Evolutionary conservation across 2,329 filamentous ascomycete genomes (phyloP).

Genomic region (Pseudocercospora musae): DNA sequence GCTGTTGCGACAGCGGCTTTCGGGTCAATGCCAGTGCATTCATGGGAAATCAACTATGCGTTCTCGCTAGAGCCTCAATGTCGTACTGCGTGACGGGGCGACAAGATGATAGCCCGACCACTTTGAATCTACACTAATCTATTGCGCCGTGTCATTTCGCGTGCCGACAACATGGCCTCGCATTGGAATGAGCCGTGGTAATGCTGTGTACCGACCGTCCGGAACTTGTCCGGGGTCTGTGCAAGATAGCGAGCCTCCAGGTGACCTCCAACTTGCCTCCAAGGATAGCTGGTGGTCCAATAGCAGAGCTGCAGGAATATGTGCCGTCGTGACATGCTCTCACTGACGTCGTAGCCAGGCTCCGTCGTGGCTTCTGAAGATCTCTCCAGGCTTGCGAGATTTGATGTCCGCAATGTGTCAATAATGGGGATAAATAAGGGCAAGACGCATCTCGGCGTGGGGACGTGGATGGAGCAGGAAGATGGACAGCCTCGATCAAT

Average conservation of each 20-base stretch:
- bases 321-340: background rate
- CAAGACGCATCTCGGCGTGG: background rate
- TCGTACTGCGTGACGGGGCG: background rate
- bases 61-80: background rate
- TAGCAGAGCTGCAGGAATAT: background rate
- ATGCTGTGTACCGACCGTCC: slow-evolving; percentile 1
- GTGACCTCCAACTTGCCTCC: background rate
- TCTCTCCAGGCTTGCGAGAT: background rate
- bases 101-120: background rate
- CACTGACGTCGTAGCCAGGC: background rate
- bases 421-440: background rate
- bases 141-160: background rate
- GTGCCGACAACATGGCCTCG: background rate
- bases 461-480: background rate
- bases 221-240: background rate
- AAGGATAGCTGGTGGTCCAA: background rate
- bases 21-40: background rate
- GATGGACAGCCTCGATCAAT: background rate
- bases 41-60: background rate
- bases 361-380: background rate
- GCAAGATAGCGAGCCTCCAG: background rate
- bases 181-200: background rate
- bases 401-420: background rate
- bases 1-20: background rate
- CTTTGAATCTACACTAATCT: background rate